phyloP scores from a whole-genome alignment of 108 stramenopile species.

The Nannochloropsis oceanica region DNA sequence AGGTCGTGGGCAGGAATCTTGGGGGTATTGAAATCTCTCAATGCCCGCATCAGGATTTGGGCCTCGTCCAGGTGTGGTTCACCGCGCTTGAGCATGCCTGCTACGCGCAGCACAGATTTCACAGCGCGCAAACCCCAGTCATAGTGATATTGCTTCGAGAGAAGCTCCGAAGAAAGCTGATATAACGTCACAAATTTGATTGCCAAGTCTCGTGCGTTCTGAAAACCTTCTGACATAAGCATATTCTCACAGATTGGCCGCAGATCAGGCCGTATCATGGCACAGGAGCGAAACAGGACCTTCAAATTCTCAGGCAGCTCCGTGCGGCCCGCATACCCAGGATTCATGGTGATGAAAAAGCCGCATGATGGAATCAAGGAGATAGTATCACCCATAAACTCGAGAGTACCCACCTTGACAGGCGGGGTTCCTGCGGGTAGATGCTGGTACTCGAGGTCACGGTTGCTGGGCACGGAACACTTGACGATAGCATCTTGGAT shows the following conservation, averaged over 20 bases:
- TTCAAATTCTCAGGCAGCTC: constrained; percentile 77
- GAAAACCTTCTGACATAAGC: constrained; percentile 82
- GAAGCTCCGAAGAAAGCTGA: constrained; percentile 58
- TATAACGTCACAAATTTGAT: constrained; percentile 80
- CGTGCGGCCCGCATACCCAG: constrained; percentile 73
- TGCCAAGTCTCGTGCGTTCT: constrained; percentile 60
- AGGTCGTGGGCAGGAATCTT: constrained; percentile 71
- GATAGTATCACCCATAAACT: constrained; percentile 66
- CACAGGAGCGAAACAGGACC: constrained; percentile 73
- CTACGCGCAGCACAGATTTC: constrained; percentile 73
- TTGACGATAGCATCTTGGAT: constrained; percentile 73
- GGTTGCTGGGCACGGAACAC: constrained; percentile 56
- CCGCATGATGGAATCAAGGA: constrained; percentile 70
- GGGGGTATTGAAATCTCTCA: constrained; percentile 80
- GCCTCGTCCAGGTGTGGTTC: constrained; percentile 66
- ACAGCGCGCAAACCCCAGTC: constrained; percentile 81
- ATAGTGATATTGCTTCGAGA: constrained; percentile 74
- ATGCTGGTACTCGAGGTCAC: constrained; percentile 58
- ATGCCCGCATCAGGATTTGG: constrained; percentile 69
- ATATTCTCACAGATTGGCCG: constrained; percentile 80
- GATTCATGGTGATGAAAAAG: constrained; percentile 82
- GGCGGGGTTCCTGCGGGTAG: constrained; percentile 66
- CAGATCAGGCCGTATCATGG: constrained; percentile 80
- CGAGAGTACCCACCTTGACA: constrained; percentile 61
- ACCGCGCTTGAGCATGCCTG: constrained; percentile 69